These are phyloP conservation scores for Sequoia sempervirens DNA, from an alignment of 75 land plant species.

Conservation along the genomic window DNA sequence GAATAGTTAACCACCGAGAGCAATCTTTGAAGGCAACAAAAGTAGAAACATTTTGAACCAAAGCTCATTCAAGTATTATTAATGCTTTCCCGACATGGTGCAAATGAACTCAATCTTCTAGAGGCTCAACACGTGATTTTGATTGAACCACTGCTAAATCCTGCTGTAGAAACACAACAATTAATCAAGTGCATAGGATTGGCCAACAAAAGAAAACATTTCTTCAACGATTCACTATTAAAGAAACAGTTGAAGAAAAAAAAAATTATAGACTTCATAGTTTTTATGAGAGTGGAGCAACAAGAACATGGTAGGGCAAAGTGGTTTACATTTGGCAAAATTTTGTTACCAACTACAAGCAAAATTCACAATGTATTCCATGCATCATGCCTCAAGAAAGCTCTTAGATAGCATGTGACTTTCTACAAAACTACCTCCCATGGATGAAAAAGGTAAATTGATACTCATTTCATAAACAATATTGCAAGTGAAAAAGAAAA, in stretches of 20 bases:
- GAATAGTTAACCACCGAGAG: slow-evolving; percentile 12
- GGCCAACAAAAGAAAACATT: slow-evolving; percentile 77
- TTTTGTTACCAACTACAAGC: too few relatives aligned
- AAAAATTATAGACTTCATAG: too few relatives aligned
- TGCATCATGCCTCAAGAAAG: too few relatives aligned
- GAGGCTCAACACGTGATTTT: slow-evolving; percentile 97
- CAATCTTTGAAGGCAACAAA: slow-evolving; percentile 10
- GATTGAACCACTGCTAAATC: slow-evolving; percentile 88
- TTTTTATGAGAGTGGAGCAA: too few relatives aligned
- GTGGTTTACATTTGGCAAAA: too few relatives aligned
- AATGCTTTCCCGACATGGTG: slow-evolving; percentile 79
- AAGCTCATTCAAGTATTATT: slow-evolving; percentile 66
- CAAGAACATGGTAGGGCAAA: too few relatives aligned
- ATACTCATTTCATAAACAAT: too few relatives aligned
- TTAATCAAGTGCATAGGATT: slow-evolving; percentile 88
- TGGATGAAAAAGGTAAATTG: too few relatives aligned
- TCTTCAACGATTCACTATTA: slow-evolving; percentile 84
- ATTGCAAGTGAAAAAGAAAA: too few relatives aligned
- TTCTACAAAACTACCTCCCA: too few relatives aligned
- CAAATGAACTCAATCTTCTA: slow-evolving; percentile 93
- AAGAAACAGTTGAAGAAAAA: not conserved
- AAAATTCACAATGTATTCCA: too few relatives aligned
- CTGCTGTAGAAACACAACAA: slow-evolving; percentile 91
- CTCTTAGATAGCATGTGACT: too few relatives aligned
- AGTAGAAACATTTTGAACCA: slow-evolving; percentile 9